Evolutionary conservation across 345 rosid species (phyloP), one percentile per base, ranked within the genome.

Genomic region (Populus davidiana): DNA sequence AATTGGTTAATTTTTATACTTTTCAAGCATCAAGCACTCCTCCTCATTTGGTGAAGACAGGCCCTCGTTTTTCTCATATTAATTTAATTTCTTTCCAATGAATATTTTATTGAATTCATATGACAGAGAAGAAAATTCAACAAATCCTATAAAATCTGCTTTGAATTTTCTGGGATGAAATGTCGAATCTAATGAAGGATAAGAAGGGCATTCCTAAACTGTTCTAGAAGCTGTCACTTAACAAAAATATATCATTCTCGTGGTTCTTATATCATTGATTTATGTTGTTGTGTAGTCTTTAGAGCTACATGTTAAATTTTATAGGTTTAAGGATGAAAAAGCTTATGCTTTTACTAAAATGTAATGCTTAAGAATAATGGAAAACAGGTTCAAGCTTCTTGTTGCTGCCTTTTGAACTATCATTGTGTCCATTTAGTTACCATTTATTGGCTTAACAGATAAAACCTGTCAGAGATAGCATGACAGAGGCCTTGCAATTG

Each of bases 381-480:
- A 50, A 72, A 72, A 77, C 21, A 71, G 74, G 49, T 72, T 80
- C 69, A 13, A 81, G 71, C 78, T 78, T 31, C 38, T 21, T 65
- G 56, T 73, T 39, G 12, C 38, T 70, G n/a, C 75, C 77, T 25
- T 69, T 17, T 25, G 72, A 70, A 71, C 52, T 21, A 69, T 75
- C 13, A 72, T 47, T 62, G 9, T 70, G 54, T 68, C 50, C 21
- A 44, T 75, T 67, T 73, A 61, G 78, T 77, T 72, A 52, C 67
- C 47, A 66, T 14, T 72, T 18, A 70, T 82, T 82, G 79, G 80
- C 81, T 79, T 77, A 74, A 76, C 90, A 94, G 99, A 91, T 96
- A 73, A 96, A 94, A 81, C 98, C 98, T 47, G 98, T 83, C 31
- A 93, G 99, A 84, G 99, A 96, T 79, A 90, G 94, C 84, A 89